Evolutionary conservation across 192 early-diverging fungal species (phyloP).

Genomic region (Coemansia sp.): DNA sequence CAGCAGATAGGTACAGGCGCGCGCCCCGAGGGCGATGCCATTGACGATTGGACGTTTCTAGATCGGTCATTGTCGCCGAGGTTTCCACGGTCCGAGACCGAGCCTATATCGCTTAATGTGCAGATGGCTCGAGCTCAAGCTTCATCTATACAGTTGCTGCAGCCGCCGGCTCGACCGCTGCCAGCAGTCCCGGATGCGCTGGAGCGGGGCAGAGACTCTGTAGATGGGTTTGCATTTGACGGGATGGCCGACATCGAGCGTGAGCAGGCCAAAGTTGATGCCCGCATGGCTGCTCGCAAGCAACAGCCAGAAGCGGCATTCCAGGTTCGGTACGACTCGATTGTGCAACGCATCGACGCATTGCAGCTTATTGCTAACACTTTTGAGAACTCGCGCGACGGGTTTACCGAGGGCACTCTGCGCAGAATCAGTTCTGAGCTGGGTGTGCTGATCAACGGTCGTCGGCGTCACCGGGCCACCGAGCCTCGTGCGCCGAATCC

Average conservation of each 20-base stretch:
- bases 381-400: slow-evolving; percentile 51
- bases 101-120: not conserved
- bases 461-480: slow-evolving; percentile 16
- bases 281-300: slow-evolving; percentile 14
- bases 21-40: not conserved
- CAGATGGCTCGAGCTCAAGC: slow-evolving; percentile 4
- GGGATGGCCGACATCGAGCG: slow-evolving; percentile 50
- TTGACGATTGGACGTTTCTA: slow-evolving; percentile 50
- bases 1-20: not conserved
- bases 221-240: slow-evolving; percentile 45
- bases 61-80: slow-evolving; percentile 18
- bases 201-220: slow-evolving; percentile 9
- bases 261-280: slow-evolving; percentile 37
- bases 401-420: slow-evolving; percentile 33
- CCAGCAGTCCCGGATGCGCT: slow-evolving; percentile 5
- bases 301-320: slow-evolving; percentile 8
- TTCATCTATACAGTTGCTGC: not conserved
- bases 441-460: slow-evolving; percentile 34
- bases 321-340: slow-evolving; percentile 24
- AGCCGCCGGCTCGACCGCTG: slow-evolving; percentile 4
- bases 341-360: slow-evolving; percentile 35
- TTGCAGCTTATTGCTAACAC: slow-evolving; percentile 53
- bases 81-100: slow-evolving; percentile 1
- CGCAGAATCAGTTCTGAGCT: slow-evolving; percentile 52
- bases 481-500: not conserved